Evolutionary conservation across 176 grass and related monocot genomes (phyloP).

Genomic region (Dendrocalamus sinicus): DNA sequence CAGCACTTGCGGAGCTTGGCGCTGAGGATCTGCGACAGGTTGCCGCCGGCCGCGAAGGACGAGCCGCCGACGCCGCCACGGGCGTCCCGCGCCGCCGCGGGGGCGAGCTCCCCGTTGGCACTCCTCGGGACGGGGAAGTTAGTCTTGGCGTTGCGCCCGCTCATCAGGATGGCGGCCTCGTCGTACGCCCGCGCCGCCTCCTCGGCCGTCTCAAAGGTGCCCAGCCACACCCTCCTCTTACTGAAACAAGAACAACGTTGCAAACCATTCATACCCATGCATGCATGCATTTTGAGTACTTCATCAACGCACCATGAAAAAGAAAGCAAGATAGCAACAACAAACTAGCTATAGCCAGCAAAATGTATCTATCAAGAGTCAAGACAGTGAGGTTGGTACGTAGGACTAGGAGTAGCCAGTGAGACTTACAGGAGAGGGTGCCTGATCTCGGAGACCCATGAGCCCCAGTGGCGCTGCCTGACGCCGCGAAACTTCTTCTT

Average conservation of each 20-base stretch:
- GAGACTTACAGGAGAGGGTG: conserved; percentile 94
- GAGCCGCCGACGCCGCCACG: conserved; percentile 20
- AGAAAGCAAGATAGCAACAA: conserved; percentile 7
- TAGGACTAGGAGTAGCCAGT: neutral
- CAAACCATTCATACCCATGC: neutral
- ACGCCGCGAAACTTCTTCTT: conserved; percentile 99
- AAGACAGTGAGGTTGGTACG: neutral
- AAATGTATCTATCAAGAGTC: conserved; percentile 50
- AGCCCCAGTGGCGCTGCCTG: conserved; percentile 99
- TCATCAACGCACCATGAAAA: conserved; percentile 1
- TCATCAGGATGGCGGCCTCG: conserved; percentile 97
- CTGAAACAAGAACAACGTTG: conserved; percentile 54
- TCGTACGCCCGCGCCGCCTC: conserved; percentile 96
- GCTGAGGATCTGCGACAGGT: conserved; percentile 89
- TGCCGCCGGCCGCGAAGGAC: neutral
- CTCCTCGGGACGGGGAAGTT: conserved; percentile 81
- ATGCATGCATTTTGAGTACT: neutral
- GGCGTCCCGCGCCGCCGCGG: neutral
- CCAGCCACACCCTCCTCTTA: conserved; percentile 98
- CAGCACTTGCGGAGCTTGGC: conserved; percentile 97
- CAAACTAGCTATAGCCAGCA: neutral
- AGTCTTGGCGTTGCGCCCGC: conserved; percentile 98
- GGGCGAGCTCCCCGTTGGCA: conserved; percentile 49
- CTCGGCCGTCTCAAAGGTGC: conserved; percentile 99
- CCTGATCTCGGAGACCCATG: conserved; percentile 99